Percentiles rank a stretch among this genome's conserved stretches.
These are phyloP conservation scores for Hippophae rhamnoides DNA, from an alignment of 306 rosid genomes.

Conservation along the genomic window DNA sequence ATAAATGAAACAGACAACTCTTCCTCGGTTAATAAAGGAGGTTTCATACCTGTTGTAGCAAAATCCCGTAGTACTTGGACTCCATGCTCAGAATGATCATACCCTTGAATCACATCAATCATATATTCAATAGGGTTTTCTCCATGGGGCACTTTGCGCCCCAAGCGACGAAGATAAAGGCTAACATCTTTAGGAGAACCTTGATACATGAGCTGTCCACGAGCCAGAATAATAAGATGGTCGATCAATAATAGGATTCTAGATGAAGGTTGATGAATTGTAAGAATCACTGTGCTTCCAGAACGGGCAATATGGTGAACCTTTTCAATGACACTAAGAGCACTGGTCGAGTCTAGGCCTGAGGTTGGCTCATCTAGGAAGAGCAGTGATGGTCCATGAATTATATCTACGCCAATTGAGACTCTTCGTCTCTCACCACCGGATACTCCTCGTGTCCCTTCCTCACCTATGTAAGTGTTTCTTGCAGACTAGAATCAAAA, in stretches of 20 bases:
- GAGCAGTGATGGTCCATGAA: slow-evolving; percentile 80
- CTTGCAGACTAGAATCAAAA: slow-evolving; percentile 40
- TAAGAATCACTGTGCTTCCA: slow-evolving; percentile 86
- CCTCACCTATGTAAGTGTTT: slow-evolving; percentile 85
- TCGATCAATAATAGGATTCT: slow-evolving; percentile 67
- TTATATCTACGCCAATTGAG: slow-evolving; percentile 82
- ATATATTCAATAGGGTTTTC: slow-evolving; percentile 63
- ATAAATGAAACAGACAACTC: slow-evolving; percentile 22
- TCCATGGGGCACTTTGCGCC: slow-evolving; percentile 51
- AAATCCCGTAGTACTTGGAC: slow-evolving; percentile 56
- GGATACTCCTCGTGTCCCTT: slow-evolving; percentile 73
- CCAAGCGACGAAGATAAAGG: slow-evolving; percentile 47
- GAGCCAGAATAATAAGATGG: slow-evolving; percentile 68
- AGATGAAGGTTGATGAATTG: slow-evolving; percentile 85
- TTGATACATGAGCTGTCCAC: slow-evolving; percentile 85
- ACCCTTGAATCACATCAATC: slow-evolving; percentile 70
- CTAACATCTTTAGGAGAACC: slow-evolving; percentile 58
- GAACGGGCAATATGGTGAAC: slow-evolving; percentile 65
- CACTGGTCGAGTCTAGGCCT: slow-evolving; percentile 87
- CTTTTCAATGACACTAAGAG: slow-evolving; percentile 70
- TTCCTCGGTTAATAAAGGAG: slow-evolving; percentile 34
- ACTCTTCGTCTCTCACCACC: slow-evolving; percentile 85
- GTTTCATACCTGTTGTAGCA: slow-evolving; percentile 58
- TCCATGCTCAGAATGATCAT: slow-evolving; percentile 52
- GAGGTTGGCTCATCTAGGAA: slow-evolving; percentile 91